phyloP scores from a whole-genome alignment of 768 basidiomycete genomes.

The Lactarius vividus region DNA sequence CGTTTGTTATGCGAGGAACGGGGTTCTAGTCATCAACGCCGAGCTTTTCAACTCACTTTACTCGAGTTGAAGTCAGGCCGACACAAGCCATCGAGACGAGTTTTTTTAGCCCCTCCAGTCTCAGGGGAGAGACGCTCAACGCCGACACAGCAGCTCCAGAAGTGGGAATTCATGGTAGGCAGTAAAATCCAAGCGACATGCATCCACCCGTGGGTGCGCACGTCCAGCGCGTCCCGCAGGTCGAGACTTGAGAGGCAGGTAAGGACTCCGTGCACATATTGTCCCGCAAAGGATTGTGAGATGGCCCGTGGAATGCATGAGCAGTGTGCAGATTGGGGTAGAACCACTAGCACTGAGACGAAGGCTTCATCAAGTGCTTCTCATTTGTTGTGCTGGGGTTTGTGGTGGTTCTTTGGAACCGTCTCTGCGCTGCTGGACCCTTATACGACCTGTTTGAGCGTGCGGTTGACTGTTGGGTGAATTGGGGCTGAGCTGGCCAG shows the following conservation, averaged over 20 bases:
- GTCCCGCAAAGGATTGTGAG: constrained; percentile 29
- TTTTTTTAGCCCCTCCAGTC: neutral
- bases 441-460: neutral
- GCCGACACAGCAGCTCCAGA: neutral
- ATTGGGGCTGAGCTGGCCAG: neutral
- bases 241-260: constrained; percentile 42
- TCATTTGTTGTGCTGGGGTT: constrained; percentile 5
- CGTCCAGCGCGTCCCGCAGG: constrained; percentile 40
- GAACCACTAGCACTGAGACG: constrained; percentile 36
- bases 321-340: constrained; percentile 57
- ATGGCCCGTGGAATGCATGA: constrained; percentile 55
- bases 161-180: neutral
- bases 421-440: neutral
- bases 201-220: constrained; percentile 31
- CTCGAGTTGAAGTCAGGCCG: constrained; percentile 76
- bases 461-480: neutral
- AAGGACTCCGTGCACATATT: constrained; percentile 44
- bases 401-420: constrained; percentile 6
- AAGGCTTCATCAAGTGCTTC: constrained; percentile 12
- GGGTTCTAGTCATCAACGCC: constrained; percentile 52
- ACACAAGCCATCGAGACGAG: constrained; percentile 47
- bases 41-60: constrained; percentile 42
- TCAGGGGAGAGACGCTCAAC: neutral
- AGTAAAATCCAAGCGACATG: constrained; percentile 45
- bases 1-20: constrained; percentile 78